Evolutionary conservation across 805 yeast genomes (phyloP).

Genomic region (Saccharomycopsis fermentans): DNA sequence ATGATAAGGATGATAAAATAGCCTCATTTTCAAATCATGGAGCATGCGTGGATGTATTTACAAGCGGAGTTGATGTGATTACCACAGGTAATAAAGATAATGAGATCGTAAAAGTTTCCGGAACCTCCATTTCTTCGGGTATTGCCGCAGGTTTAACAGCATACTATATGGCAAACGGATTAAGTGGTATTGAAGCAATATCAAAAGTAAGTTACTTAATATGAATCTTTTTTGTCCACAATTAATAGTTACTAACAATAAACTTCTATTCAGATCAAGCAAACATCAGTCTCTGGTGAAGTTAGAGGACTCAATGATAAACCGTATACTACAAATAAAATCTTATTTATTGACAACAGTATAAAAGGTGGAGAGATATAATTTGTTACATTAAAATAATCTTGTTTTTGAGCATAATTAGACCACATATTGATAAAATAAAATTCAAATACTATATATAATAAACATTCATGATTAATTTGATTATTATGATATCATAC

Average conservation of each 20-base stretch:
- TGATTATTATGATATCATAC: no score
- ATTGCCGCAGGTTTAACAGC: constrained; percentile 37
- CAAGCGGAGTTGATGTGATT: constrained; percentile 38
- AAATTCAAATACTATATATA: neutral
- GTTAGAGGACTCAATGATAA: constrained; percentile 7
- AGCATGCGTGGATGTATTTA: constrained; percentile 41
- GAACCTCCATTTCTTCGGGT: constrained; percentile 43
- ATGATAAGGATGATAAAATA: constrained; percentile 26
- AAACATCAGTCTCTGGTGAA: neutral
- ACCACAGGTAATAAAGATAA: constrained; percentile 30
- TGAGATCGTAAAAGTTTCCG: constrained; percentile 29
- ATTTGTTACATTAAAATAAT: neutral
- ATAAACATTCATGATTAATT: neutral
- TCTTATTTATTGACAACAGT: constrained; percentile 1
- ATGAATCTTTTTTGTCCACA: neutral
- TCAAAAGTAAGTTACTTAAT: constrained; percentile 22
- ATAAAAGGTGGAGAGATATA: neutral
- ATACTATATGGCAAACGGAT: constrained; percentile 34
- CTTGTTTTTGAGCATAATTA: neutral
- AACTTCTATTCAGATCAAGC: neutral
- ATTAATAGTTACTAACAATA: neutral
- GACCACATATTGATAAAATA: neutral
- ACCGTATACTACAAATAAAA: constrained; percentile 8
- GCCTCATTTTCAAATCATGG: constrained; percentile 39
- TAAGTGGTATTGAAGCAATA: constrained; percentile 28